Evolutionary conservation across 352 stramenopile species (phyloP).

Genomic region (Phytophthora fragariae): DNA sequence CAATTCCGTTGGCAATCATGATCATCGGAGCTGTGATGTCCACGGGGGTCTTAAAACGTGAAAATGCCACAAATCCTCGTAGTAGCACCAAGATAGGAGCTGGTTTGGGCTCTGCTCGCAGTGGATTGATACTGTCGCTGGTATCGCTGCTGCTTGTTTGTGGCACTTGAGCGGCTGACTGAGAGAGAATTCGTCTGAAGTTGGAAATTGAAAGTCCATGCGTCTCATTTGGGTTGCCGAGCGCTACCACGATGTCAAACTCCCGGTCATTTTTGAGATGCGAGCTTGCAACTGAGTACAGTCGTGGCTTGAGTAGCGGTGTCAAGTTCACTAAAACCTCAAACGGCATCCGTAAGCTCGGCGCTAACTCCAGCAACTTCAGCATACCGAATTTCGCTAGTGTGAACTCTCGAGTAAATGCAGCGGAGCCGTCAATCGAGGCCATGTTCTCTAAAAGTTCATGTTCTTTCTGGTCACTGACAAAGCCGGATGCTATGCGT

Average conservation of each 20-base stretch:
- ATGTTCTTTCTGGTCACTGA: constrained; percentile 46
- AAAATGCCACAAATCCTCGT: constrained; percentile 88
- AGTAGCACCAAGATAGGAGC: constrained; percentile 5
- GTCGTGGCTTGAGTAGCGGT: constrained; percentile 88
- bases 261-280: constrained; percentile 57
- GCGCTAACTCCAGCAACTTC: constrained; percentile 77
- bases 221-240: constrained; percentile 64
- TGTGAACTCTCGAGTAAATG: constrained; percentile 86
- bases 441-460: constrained; percentile 55
- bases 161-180: background rate
- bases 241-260: constrained; percentile 91
- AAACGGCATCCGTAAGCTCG: constrained; percentile 54
- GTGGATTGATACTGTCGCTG: background rate
- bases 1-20: constrained; percentile 92
- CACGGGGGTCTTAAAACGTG: constrained; percentile 89
- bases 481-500: constrained; percentile 61
- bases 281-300: constrained; percentile 95
- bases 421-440: constrained; percentile 72
- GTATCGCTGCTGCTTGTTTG: background rate
- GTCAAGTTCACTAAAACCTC: constrained; percentile 88
- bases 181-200: constrained; percentile 20
- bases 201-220: constrained; percentile 37
- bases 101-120: background rate
- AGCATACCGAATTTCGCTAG: constrained; percentile 74
- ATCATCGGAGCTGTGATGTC: constrained; percentile 88